These are phyloP conservation scores for Seiridium unicorne DNA, from an alignment of 2,329 filamentous ascomycete genomes.

Conservation along the genomic window DNA sequence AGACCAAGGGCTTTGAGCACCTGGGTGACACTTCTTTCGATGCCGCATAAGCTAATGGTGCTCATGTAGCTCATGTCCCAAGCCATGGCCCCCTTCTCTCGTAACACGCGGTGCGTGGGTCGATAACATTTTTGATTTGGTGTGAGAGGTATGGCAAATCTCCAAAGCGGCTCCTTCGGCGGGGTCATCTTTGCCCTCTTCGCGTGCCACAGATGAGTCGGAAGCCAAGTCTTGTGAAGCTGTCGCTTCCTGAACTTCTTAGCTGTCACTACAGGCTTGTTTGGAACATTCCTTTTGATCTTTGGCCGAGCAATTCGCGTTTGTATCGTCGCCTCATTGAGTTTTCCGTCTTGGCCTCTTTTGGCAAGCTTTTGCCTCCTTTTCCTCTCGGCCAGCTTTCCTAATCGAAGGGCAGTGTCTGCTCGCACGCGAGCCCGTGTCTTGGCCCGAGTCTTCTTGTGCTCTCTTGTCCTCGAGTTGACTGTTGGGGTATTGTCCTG, in stretches of 20 bases:
- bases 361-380: conserved; percentile 35
- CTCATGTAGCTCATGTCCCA: conserved; percentile 97
- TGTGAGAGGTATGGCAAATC: conserved; percentile 80
- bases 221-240: conserved; percentile 86
- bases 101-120: conserved; percentile 77
- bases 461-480: conserved; percentile 61
- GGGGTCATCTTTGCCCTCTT: conserved; percentile 89
- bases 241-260: conserved; percentile 82
- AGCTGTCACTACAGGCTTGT: conserved; percentile 53
- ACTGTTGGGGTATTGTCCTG: conserved; percentile 90
- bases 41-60: conserved; percentile 76
- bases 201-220: conserved; percentile 90
- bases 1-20: conserved; percentile 67
- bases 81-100: conserved; percentile 72
- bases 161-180: conserved; percentile 79
- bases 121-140: conserved; percentile 89
- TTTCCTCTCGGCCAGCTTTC: conserved; percentile 57
- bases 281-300: conserved; percentile 68
- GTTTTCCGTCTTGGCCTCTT: conserved; percentile 28
- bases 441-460: conserved; percentile 53
- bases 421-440: conserved; percentile 63
- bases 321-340: conserved; percentile 32
- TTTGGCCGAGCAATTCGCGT: conserved; percentile 55
- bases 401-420: conserved; percentile 72
- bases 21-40: conserved; percentile 59